Conservation (phyloP, 2,329 filamentous ascomycete species). For the Fusarium anguioides region DNA sequence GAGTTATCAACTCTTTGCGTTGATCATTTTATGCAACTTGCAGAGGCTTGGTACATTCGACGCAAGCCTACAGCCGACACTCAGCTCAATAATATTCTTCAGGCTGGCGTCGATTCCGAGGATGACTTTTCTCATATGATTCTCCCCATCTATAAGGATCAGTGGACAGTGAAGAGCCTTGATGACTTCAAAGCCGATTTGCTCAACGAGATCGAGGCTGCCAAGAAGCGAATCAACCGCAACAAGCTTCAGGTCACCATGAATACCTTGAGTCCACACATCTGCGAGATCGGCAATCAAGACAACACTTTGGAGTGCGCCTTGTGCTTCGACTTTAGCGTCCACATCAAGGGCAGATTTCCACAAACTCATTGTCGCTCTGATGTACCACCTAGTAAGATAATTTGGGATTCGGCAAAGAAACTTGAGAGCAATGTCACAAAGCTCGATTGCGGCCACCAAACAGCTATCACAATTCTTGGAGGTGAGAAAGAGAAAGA, state of each 20-base stretch:
- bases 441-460: slow-evolving; percentile 10
- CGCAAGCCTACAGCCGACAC: slow-evolving; percentile 1
- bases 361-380: not conserved
- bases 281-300: slow-evolving; percentile 11
- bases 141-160: slow-evolving; percentile 17
- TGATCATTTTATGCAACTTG: slow-evolving; percentile 23
- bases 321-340: not conserved
- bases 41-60: slow-evolving; percentile 24
- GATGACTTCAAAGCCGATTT: slow-evolving; percentile 5
- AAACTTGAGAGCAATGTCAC: too few relatives aligned
- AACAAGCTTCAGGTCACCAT: not conserved
- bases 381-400: not conserved
- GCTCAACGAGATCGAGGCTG: not conserved
- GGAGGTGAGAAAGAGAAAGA: not conserved
- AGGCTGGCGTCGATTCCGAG: not conserved
- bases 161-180: slow-evolving; percentile 8
- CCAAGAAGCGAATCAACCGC: not conserved
- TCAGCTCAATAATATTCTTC: not conserved
- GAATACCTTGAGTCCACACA: not conserved
- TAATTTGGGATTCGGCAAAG: too few relatives aligned
- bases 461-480: slow-evolving; percentile 13
- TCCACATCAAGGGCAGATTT: too few relatives aligned
- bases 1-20: slow-evolving; percentile 27
- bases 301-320: slow-evolving; percentile 1
- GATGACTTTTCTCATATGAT: slow-evolving; percentile 17